These are phyloP conservation scores for Erodium moschatum DNA, from an alignment of 441 rosid species.

Conservation along the genomic window DNA sequence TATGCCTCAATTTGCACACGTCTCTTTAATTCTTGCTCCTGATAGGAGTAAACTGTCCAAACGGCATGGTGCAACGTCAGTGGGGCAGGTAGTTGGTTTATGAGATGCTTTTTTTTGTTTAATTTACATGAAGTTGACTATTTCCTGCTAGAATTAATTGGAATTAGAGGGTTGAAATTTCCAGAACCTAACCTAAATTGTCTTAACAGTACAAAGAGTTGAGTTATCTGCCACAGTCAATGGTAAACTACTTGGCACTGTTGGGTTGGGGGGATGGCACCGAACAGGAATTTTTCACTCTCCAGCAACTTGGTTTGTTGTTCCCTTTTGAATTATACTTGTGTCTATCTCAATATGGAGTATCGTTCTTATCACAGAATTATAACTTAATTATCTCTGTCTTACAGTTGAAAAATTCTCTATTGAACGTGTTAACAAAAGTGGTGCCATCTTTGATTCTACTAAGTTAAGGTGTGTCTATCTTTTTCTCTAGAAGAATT, in stretches of 20 bases:
- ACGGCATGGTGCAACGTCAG: constrained; percentile 93
- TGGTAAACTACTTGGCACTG: constrained; percentile 90
- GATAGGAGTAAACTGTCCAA: constrained; percentile 91
- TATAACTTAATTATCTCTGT: constrained; percentile 15
- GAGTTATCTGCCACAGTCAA: constrained; percentile 88
- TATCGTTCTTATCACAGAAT: constrained; percentile 12
- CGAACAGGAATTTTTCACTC: constrained; percentile 83
- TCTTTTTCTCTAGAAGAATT: not conserved
- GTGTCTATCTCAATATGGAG: constrained; percentile 5
- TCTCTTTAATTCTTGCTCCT: constrained; percentile 88
- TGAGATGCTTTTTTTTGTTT: constrained; percentile 11
- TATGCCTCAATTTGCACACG: constrained; percentile 89
- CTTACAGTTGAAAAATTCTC: constrained; percentile 76
- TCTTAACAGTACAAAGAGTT: constrained; percentile 69
- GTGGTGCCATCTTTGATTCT: constrained; percentile 79
- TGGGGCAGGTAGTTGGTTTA: constrained; percentile 55
- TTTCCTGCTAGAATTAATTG: not conserved
- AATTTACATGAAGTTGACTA: constrained; percentile 11
- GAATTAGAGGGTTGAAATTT: constrained; percentile 2
- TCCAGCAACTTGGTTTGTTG: constrained; percentile 63
- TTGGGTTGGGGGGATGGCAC: constrained; percentile 98
- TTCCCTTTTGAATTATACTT: constrained; percentile 10
- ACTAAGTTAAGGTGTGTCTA: constrained; percentile 62
- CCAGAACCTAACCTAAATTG: constrained; percentile 8
- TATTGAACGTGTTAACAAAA: constrained; percentile 76